These are phyloP conservation scores for Rhodocollybia butyracea DNA, from an alignment of 768 basidiomycete genomes.

Conservation along the genomic window DNA sequence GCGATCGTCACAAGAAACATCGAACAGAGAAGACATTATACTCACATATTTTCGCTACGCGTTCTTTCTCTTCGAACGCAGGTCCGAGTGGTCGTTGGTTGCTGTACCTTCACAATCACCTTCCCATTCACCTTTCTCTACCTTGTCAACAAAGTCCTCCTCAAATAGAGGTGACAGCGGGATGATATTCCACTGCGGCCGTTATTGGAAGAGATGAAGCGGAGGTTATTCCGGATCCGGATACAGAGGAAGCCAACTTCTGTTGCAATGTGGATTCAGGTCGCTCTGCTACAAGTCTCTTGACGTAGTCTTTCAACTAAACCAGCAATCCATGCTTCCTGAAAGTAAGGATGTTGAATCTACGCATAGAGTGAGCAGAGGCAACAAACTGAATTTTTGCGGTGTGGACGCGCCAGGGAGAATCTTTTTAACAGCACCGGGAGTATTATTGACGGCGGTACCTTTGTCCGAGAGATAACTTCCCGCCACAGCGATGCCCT, in stretches of 20 bases:
- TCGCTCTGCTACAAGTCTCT: background rate
- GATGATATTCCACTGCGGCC: too few species aligned
- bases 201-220: background rate
- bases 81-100: conserved; percentile 23
- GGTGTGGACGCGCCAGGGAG: background rate
- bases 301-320: conserved; percentile 8
- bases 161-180: background rate
- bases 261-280: background rate
- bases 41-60: conserved; percentile 36
- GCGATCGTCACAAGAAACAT: conserved; percentile 38
- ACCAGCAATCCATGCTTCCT: background rate
- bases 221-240: background rate
- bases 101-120: conserved; percentile 44
- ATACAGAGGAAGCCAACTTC: background rate
- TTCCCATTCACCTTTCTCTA: conserved; percentile 16
- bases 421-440: background rate
- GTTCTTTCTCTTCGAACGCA: conserved; percentile 24
- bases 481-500: conserved; percentile 6
- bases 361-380: background rate
- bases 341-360: background rate
- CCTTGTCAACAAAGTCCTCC: background rate
- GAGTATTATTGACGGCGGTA: conserved; percentile 33
- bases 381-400: too few species aligned
- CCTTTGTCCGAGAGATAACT: conserved; percentile 14
- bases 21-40: conserved; percentile 14